Base-by-base conservation (phyloP, 179 eudicot species). In the Spergularia azorica region DNA sequence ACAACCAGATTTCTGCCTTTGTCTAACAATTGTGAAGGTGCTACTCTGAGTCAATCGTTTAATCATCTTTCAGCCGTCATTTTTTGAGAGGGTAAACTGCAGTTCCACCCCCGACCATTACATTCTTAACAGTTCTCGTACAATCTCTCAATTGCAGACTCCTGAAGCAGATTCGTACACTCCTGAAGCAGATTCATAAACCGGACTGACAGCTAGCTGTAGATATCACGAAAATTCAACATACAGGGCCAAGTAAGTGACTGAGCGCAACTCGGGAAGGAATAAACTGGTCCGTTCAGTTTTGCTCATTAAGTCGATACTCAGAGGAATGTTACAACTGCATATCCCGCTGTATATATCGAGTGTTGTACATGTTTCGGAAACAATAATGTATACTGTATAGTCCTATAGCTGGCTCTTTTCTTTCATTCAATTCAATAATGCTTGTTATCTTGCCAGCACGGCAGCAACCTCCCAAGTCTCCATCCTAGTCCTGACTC, bases 111-210 rank as follows among this genome's bases (percentile, higher is more conserved):
- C 62, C 0, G 4, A 6, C 8, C n/a, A 32, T 17, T 15, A n/a
- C 52, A 13, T 46, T 39, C 7, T 43, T 81, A 51, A 78, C 26
- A 12, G 36, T 52, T 65, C 48, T 17, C 46, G 1, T 59, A 43
- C 75, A 69, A 39, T 75, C 11, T 62, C 61, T 55, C n/a, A 66
- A 66, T 54, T 76, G 77, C 83, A 83, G 85, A 65, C 67, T 76
- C 78, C 17, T 83, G 85, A 83, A 17, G 48, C 46, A 7, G 67
- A 68, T 61, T 60, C 48, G 61, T 66, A 61, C n/a, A n/a, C n/a
- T n/a, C n/a, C n/a, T n/a, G n/a, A n/a, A n/a, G n/a, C n/a, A n/a
- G n/a, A n/a, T n/a, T n/a, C n/a, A n/a, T n/a, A n/a, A n/a, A n/a
- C 26, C 17, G 51, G 48, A 58, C 13, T 67, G 54, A 70, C 62